A percentile compares a stretch with the other conserved stretches of the same genome.
These are phyloP conservation scores for Magnusiomyces sp. DNA, from an alignment of 1,139 yeast species.

Conservation along the genomic window DNA sequence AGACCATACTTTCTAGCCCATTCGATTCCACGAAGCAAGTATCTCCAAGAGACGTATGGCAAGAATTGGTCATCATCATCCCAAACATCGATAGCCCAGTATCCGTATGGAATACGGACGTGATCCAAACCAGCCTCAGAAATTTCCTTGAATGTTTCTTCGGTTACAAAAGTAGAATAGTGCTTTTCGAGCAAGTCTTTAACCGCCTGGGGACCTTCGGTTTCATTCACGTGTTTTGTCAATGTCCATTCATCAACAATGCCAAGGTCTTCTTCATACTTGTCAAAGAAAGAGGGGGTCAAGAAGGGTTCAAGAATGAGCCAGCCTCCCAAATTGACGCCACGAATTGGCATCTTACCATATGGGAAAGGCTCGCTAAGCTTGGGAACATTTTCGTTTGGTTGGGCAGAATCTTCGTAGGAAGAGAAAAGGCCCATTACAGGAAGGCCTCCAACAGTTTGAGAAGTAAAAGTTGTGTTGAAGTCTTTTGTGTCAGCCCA, in stretches of 20 bases:
- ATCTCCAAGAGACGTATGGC: constrained; percentile 59
- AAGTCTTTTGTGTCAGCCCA: constrained; percentile 32
- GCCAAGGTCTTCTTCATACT: constrained; percentile 23
- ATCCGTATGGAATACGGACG: constrained; percentile 83
- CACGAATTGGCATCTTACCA: constrained; percentile 46
- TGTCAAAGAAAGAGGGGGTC: constrained; percentile 69
- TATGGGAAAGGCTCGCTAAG: constrained; percentile 36
- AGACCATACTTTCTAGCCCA: constrained; percentile 63
- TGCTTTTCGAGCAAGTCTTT: constrained; percentile 43
- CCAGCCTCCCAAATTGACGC: constrained; percentile 93
- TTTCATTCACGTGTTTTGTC: constrained; percentile 38
- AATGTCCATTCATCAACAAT: constrained; percentile 32
- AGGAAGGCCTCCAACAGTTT: constrained; percentile 31
- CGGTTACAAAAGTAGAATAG: constrained; percentile 69
- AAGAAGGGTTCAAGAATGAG: constrained; percentile 75
- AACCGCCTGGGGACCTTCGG: constrained; percentile 40
- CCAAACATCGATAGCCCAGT: constrained; percentile 72
- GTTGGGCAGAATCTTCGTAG: constrained; percentile 26
- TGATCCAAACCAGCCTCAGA: constrained; percentile 66
- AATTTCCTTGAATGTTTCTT: constrained; percentile 57
- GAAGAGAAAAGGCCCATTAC: constrained; percentile 31
- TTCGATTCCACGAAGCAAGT: constrained; percentile 60
- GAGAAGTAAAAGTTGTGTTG: constrained; percentile 32
- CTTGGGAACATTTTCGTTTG: constrained; percentile 27
- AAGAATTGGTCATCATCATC: constrained; percentile 64